Percentiles rank a stretch among this genome's conserved stretches.
Evolutionary conservation across 495 filamentous ascomycete species (phyloP).

Genomic region (Aspergillus wentii): DNA sequence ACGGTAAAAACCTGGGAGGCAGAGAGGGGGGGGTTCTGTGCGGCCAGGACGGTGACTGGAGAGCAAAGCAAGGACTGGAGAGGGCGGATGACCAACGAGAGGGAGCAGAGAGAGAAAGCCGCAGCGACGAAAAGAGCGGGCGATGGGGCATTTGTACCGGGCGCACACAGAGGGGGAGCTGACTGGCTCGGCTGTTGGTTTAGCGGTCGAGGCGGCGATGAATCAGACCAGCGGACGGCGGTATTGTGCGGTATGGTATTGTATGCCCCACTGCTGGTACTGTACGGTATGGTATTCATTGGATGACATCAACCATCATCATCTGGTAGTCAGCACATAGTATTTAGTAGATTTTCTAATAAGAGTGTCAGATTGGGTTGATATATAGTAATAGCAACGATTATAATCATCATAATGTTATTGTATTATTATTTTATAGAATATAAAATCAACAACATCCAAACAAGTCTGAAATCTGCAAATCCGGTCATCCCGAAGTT

Average conservation of each 20-base stretch:
- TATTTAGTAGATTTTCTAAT: not conserved
- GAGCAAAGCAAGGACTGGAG: constrained; percentile 24
- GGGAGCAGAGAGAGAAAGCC: constrained; percentile 38
- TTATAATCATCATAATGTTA: no score
- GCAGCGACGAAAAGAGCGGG: constrained; percentile 35
- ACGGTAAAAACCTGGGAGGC: no score
- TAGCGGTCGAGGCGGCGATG: constrained; percentile 14
- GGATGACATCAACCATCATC: no score
- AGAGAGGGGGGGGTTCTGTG: constrained; percentile 23
- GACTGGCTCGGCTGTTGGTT: constrained; percentile 15
- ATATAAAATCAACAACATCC: no score
- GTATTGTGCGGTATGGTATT: constrained; percentile 12
- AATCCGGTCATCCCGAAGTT: constrained; percentile 22
- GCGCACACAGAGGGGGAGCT: constrained; percentile 23
- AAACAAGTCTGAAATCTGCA: no score
- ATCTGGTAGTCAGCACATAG: not conserved
- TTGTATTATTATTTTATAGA: not conserved
- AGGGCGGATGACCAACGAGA: constrained; percentile 44
- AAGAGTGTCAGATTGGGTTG: no score
- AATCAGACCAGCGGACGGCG: constrained; percentile 14
- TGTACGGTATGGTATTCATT: no score
- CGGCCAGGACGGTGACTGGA: constrained; percentile 22
- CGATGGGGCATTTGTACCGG: constrained; percentile 46
- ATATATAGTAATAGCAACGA: no score
- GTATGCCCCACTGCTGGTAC: no score